Conservation (phyloP, 2,329 filamentous ascomycete species). For the Dactylellina haptotyla region DNA sequence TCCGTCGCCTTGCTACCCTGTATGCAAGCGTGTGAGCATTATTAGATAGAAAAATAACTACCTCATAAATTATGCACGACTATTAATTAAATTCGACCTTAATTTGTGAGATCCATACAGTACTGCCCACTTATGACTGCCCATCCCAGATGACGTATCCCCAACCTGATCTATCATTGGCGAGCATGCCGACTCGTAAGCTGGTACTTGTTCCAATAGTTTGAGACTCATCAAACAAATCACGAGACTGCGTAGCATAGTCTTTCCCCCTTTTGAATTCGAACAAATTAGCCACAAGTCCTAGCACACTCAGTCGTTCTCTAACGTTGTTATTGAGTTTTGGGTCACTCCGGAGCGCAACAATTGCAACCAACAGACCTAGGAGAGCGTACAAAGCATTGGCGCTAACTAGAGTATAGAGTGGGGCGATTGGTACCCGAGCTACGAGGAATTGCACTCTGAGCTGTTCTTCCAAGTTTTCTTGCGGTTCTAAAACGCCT, state of each 20-base stretch:
- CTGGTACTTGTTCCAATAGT: background rate
- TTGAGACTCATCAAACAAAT: slow-evolving; percentile 11
- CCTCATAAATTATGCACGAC: no score
- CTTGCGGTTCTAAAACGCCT: slow-evolving; percentile 10
- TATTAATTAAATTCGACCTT: no score
- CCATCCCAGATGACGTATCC: background rate
- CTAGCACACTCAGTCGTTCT: slow-evolving; percentile 14
- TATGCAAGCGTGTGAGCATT: background rate
- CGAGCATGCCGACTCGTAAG: slow-evolving; percentile 7
- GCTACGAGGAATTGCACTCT: slow-evolving; percentile 8
- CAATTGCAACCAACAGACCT: slow-evolving; percentile 10
- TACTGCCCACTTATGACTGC: background rate
- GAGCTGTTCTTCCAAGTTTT: background rate
- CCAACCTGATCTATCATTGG: slow-evolving; percentile 8
- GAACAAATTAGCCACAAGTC: slow-evolving; percentile 18
- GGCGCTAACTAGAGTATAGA: background rate
- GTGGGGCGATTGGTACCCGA: background rate
- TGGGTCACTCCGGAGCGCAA: slow-evolving; percentile 1
- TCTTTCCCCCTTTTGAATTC: slow-evolving; percentile 11
- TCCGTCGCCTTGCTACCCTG: no score
- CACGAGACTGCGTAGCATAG: slow-evolving; percentile 1
- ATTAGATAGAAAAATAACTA: no score
- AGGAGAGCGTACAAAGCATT: slow-evolving; percentile 20
- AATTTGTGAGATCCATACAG: no score
- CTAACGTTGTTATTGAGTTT: slow-evolving; percentile 13